A percentile compares a stretch with the other conserved stretches of the same genome.
phyloP scores from a whole-genome alignment of 2,329 filamentous ascomycete genomes.

The Neobulgaria alba region DNA sequence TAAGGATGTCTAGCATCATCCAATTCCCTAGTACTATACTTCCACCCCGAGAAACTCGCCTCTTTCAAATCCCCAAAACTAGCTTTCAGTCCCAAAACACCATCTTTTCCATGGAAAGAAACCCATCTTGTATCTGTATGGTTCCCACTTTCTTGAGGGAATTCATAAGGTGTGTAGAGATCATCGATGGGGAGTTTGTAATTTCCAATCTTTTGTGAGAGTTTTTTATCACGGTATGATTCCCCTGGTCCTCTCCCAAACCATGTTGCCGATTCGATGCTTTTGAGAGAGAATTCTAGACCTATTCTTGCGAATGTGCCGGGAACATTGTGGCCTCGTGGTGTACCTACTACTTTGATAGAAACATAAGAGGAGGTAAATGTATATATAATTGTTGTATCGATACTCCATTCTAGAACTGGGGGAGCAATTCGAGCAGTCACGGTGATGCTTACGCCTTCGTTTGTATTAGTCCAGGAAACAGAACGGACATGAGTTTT shows the following conservation, averaged over 20 bases:
- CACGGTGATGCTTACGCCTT: conserved; percentile 34
- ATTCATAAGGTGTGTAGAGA: conserved; percentile 55
- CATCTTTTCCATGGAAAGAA: conserved; percentile 32
- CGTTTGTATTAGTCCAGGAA: conserved; percentile 16
- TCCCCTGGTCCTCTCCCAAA: conserved; percentile 60
- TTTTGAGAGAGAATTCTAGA: conserved; percentile 39
- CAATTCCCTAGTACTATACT: conserved; percentile 46
- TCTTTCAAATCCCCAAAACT: conserved; percentile 30
- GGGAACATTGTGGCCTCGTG: conserved; percentile 41
- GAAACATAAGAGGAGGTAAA: conserved; percentile 41
- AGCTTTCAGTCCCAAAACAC: conserved; percentile 25
- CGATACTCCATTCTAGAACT: conserved; percentile 51
- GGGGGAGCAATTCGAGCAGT: conserved; percentile 51
- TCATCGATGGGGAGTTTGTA: conserved; percentile 40
- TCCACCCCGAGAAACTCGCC: conserved; percentile 47
- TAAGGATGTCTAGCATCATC: conserved; percentile 49
- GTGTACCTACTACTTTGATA: conserved; percentile 41
- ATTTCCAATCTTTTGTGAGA: conserved; percentile 48
- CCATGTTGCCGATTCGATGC: conserved; percentile 42
- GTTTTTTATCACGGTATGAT: conserved; percentile 59
- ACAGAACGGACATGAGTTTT: conserved; percentile 34
- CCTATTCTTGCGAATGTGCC: conserved; percentile 55
- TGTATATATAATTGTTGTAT: conserved; percentile 44
- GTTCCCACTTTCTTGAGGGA: conserved; percentile 60
- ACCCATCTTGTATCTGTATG: conserved; percentile 56